Evolutionary conservation across 2,329 filamentous ascomycete species (phyloP), one percentile per base, ranked within the genome.

Genomic region (Fusarium oxysporum): DNA sequence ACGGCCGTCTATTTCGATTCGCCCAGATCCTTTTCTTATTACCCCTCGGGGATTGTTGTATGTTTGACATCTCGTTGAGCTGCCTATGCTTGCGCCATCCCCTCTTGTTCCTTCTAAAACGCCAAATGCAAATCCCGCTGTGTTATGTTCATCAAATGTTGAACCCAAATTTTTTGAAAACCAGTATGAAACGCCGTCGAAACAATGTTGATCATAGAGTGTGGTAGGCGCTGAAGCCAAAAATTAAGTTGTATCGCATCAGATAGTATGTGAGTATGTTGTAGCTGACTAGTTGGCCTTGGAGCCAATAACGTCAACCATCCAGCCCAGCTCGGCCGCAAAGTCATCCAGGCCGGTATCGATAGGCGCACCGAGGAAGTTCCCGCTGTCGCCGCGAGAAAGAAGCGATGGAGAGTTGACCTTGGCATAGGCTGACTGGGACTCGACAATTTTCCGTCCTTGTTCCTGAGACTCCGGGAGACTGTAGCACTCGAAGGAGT

Each of bases 251-350:
- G 63, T 72, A 56, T 60, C 60, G 45, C 45, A 41, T 65, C 62
- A 72, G 45, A 50, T 62, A 62, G 47, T 25, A 54, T 55, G 53
- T 38, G 43, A 56, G 23, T 44, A n/a, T 53, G 30, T 43, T 32
- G 21, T 33, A 43, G 14, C 13, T 19, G 17, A 25, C 47, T 62
- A 80, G 51, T 69, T 47, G 19, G 59, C 55, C 71, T 80, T 82
- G 33, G 76, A 80, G 56, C 81, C 81, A 69, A 89, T 87, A 30
- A 83, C 80, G 37, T 85, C 83, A 16, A 84, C 85, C 78, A 89
- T 86, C 86, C 87, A 89, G 60, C 85, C 82, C 68, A 89, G 80
- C 76, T 89, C 87, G 56, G 71, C 81, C 45, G 78, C 81, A 69
- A 85, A 83, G 62, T 84, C 82, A 51, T 84, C 83, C 9, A 85